Evolutionary conservation across 2,329 filamentous ascomycete species (phyloP).

Genomic region (Fusarium incarnatum): DNA sequence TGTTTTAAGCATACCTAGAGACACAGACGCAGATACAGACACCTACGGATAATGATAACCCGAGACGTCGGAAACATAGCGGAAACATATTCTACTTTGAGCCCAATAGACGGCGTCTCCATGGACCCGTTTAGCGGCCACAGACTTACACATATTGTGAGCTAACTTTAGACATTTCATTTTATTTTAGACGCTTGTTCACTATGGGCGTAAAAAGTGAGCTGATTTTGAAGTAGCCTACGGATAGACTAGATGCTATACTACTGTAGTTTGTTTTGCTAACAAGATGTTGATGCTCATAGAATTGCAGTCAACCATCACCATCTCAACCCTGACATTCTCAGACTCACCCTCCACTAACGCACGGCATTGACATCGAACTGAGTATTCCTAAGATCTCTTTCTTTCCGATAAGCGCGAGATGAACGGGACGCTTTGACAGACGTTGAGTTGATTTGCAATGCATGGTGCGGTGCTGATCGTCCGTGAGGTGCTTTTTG

Average conservation of each 20-base stretch:
- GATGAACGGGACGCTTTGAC: conserved; percentile 29
- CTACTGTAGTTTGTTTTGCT: background rate
- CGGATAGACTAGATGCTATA: background rate
- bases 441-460: conserved; percentile 19
- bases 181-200: conserved; percentile 12
- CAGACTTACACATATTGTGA: background rate
- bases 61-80: background rate
- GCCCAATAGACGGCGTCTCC: background rate
- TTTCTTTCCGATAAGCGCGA: conserved; percentile 18
- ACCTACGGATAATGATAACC: background rate
- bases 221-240: background rate
- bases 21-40: too few species aligned
- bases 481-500: conserved; percentile 13
- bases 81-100: background rate
- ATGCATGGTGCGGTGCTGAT: conserved; percentile 12
- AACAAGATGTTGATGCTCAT: background rate
- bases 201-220: conserved; percentile 10
- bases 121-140: background rate
- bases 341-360: conserved; percentile 15
- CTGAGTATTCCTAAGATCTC: background rate
- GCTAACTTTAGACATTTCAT: conserved; percentile 18
- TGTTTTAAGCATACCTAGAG: background rate
- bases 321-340: conserved; percentile 9
- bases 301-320: background rate
- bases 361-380: conserved; percentile 21